These are phyloP conservation scores for Neopestalotiopsis sp. DNA, from an alignment of 2,329 filamentous ascomycete genomes.

Conservation along the genomic window DNA sequence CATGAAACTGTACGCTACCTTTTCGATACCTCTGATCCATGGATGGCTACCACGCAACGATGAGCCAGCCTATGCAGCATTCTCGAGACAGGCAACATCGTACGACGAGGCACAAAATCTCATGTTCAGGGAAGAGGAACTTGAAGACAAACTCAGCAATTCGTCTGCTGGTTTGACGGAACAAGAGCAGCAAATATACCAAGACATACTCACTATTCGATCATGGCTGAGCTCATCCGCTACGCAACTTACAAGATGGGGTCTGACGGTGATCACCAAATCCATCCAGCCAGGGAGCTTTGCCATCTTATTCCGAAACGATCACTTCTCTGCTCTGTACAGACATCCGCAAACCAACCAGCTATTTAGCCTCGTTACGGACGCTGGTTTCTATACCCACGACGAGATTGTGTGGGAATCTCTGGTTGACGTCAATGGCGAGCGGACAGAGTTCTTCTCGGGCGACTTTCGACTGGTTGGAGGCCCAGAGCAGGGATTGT, in stretches of 20 bases:
- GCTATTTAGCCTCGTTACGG: constrained; percentile 86
- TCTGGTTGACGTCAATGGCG: constrained; percentile 85
- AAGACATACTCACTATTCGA: constrained; percentile 86
- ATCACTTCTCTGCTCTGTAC: constrained; percentile 95
- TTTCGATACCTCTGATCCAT: constrained; percentile 87
- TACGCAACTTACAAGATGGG: constrained; percentile 86
- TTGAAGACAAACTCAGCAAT: constrained; percentile 77
- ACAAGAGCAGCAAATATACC: constrained; percentile 79
- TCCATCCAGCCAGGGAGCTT: constrained; percentile 78
- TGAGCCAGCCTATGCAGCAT: constrained; percentile 71
- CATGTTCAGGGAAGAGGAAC: constrained; percentile 85
- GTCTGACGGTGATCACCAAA: constrained; percentile 75
- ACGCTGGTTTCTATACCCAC: constrained; percentile 86
- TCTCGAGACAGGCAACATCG: constrained; percentile 77
- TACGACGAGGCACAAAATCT: constrained; percentile 94
- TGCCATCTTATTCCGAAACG: constrained; percentile 93
- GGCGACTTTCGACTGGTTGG: constrained; percentile 91
- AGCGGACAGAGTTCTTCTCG: constrained; percentile 81
- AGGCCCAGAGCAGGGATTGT: constrained; percentile 46
- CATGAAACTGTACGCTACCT: constrained; percentile 90
- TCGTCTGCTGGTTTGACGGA: constrained; percentile 63
- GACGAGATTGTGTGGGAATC: constrained; percentile 97
- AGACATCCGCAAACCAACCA: constrained; percentile 80
- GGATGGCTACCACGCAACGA: constrained; percentile 82
- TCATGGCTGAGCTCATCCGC: constrained; percentile 79